Percentiles rank a stretch among this genome's conserved stretches.
Conservation (phyloP, 2,329 filamentous ascomycete genomes). For the Amylocarpus encephaloides region DNA sequence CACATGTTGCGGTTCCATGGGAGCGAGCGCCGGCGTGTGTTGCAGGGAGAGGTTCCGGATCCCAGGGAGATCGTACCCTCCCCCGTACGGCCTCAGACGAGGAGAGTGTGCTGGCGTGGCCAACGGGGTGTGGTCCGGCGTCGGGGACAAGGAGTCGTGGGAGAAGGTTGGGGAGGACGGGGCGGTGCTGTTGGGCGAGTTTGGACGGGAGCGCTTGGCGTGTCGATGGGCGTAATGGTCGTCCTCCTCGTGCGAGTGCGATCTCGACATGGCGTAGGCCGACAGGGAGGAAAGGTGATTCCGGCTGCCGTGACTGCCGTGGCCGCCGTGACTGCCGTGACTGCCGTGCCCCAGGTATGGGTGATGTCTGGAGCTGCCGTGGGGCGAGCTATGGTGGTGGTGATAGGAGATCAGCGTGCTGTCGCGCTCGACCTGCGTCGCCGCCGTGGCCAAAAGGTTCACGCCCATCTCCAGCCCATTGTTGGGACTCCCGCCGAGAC, state of each 20-base stretch:
- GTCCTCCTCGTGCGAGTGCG: slow-evolving; percentile 75
- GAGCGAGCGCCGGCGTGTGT: slow-evolving; percentile 59
- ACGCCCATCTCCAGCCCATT: slow-evolving; percentile 43
- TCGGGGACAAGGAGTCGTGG: slow-evolving; percentile 90
- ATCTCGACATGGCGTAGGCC: slow-evolving; percentile 90
- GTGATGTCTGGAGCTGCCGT: slow-evolving; percentile 49
- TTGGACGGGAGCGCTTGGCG: slow-evolving; percentile 84
- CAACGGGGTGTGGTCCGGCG: slow-evolving; percentile 96
- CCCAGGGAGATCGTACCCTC: slow-evolving; percentile 76
- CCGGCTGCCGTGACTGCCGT: slow-evolving; percentile 40
- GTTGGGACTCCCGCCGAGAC: slow-evolving; percentile 37
- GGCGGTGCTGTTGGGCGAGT: slow-evolving; percentile 90
- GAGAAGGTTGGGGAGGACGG: slow-evolving; percentile 96
- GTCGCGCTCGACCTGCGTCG: slow-evolving; percentile 57
- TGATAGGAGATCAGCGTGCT: slow-evolving; percentile 29
- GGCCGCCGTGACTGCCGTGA: no score
- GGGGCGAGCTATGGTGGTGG: slow-evolving; percentile 37
- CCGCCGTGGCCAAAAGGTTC: slow-evolving; percentile 54
- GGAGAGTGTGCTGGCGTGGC: slow-evolving; percentile 94
- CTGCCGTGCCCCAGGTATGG: no score
- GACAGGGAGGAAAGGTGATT: slow-evolving; percentile 49
- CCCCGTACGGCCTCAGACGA: slow-evolving; percentile 67
- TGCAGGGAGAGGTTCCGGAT: slow-evolving; percentile 68
- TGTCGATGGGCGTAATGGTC: slow-evolving; percentile 69
- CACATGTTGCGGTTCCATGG: slow-evolving; percentile 50